phyloP scores from a whole-genome alignment of 2,329 filamentous ascomycete species.

The Knoxdaviesia capensis region DNA sequence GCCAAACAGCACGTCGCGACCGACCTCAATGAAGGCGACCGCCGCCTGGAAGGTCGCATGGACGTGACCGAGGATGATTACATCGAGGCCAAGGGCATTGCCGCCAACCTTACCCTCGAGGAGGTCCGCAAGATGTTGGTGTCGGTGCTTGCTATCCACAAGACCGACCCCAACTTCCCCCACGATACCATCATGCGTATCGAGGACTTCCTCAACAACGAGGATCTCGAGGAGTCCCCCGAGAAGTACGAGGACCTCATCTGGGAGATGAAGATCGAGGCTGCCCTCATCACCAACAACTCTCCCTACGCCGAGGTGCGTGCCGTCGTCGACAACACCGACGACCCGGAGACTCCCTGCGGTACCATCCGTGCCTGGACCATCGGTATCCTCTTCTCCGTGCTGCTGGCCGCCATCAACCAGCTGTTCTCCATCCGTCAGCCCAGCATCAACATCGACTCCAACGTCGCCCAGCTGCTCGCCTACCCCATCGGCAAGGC shows the following conservation, averaged over 20 bases:
- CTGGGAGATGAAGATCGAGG: slow-evolving; percentile 30
- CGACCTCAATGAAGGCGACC: no score
- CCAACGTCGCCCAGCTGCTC: slow-evolving; percentile 33
- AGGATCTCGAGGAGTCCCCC: slow-evolving; percentile 15
- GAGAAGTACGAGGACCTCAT: slow-evolving; percentile 21
- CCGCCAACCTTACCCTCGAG: slow-evolving; percentile 19
- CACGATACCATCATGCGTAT: slow-evolving; percentile 4
- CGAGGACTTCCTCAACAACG: slow-evolving; percentile 14
- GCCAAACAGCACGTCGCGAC: no score
- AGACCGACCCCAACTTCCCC: slow-evolving; percentile 21
- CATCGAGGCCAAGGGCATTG: slow-evolving; percentile 22
- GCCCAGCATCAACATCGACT: slow-evolving; percentile 25
- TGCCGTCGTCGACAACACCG: slow-evolving; percentile 31
- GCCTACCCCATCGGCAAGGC: slow-evolving; percentile 27
- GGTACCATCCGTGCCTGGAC: slow-evolving; percentile 31
- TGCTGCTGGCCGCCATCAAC: slow-evolving; percentile 26
- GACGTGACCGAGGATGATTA: slow-evolving; percentile 24
- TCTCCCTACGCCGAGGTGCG: slow-evolving; percentile 35
- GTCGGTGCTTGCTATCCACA: slow-evolving; percentile 12
- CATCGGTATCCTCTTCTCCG: slow-evolving; percentile 26
- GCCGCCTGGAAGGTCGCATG: background rate
- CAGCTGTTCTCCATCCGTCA: slow-evolving; percentile 34
- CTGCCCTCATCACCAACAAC: slow-evolving; percentile 29
- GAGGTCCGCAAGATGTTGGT: slow-evolving; percentile 21
- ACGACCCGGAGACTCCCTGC: slow-evolving; percentile 24